Conservation (phyloP, 2,329 filamentous ascomycete species). For the Monosporascus cannonballus region DNA sequence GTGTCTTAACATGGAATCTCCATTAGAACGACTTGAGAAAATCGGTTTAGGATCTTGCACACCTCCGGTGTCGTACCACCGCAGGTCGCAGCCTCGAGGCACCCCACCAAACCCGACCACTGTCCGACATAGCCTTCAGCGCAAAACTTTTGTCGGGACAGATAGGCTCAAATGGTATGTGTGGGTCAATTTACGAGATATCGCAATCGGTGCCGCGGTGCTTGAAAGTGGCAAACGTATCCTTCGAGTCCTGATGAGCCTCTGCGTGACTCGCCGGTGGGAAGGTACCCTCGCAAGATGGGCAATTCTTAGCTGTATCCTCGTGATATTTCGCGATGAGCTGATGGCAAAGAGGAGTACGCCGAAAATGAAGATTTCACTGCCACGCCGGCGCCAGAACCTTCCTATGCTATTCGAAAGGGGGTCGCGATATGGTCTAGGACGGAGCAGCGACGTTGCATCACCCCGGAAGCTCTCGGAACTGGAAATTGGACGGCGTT, state of each 20-base stretch:
- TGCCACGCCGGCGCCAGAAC: not conserved
- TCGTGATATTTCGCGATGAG: not conserved
- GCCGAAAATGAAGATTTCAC: not conserved
- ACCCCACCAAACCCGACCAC: constrained; percentile 37
- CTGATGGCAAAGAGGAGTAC: not conserved
- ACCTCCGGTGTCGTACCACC: constrained; percentile 40
- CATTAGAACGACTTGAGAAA: constrained; percentile 39
- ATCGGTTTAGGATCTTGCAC: constrained; percentile 38
- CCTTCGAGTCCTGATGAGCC: constrained; percentile 14
- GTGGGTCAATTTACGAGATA: constrained; percentile 38
- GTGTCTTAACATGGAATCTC: constrained; percentile 45
- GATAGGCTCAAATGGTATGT: constrained; percentile 25
- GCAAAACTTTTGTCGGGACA: constrained; percentile 30
- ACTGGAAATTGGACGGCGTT: not conserved
- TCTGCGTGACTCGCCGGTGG: constrained; percentile 1
- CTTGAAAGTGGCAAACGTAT: constrained; percentile 36
- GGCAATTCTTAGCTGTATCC: not conserved
- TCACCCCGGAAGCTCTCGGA: not conserved
- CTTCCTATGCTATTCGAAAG: not conserved
- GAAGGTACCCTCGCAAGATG: not conserved
- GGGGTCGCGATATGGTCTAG: not conserved
- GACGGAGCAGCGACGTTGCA: not conserved
- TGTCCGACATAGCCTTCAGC: constrained; percentile 34
- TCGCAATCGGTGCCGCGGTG: constrained; percentile 33
- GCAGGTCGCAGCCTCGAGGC: constrained; percentile 39